Evolutionary conservation across 495 filamentous ascomycete genomes (phyloP), one percentile per base, ranked within the genome.

Genomic region (Penicillium daleae): DNA sequence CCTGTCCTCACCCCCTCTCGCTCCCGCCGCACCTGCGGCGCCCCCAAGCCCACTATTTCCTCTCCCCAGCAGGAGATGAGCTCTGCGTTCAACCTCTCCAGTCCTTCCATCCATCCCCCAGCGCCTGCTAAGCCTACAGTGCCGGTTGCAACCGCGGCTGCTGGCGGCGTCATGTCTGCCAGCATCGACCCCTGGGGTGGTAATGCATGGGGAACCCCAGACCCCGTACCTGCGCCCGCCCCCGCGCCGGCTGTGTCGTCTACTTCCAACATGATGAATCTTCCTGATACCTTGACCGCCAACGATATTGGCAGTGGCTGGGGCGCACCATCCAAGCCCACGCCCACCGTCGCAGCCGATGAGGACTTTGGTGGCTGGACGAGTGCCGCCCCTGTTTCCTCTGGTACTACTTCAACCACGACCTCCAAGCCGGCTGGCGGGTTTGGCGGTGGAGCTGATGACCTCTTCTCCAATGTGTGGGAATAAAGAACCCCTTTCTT

Each of bases 331-430:
- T 73, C 85, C 24, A 79, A 81, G 62, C 72, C 78, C 0, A 71
- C 78, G 10, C 87, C 90, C 12, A 88, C 88, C 64, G 88, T 95
- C 3, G 83, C 86, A 31, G 86, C 86, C 0, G 93, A 97, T 71
- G 93, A 97, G 75, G 93, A 97, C 66, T 97, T 96, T 78, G 93
- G 93, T 17, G 92, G 92, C 24, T 97, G 93, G 93, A 89, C 89
- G 48, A 92, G 90, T 76, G 87, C 89, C 50, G 81, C 82, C 26
- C 80, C 85, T 8, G 74, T 77, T 31, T 73, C 76, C 27, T 80
- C 82, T 55, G 80, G 82, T n/a, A 71, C 66, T 33, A 67, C 64
- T 8, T 61, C 69, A 19, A 73, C 66, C 58, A 70, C 64, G 54
- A 60, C 78, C 51, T 60, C 70, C 56, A 85, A 86, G 71, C 77